Percentiles rank a stretch among this genome's conserved stretches.
Conservation (phyloP, 306 rosid genomes). For the Delonix regia region DNA sequence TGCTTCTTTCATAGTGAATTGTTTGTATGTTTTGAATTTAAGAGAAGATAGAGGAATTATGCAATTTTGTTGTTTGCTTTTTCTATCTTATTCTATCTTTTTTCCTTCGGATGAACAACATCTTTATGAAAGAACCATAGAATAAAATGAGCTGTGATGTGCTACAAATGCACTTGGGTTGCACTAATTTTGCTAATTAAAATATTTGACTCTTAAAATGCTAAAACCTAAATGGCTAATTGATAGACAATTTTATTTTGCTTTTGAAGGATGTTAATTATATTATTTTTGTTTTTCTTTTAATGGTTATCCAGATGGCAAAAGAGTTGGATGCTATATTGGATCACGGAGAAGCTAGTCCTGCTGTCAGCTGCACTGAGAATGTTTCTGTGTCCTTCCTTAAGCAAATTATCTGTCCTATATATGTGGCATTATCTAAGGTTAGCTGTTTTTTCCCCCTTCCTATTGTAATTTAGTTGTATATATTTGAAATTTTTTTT, state of each 20-base stretch:
- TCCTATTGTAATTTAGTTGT: slow-evolving; percentile 20
- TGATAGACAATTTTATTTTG: background rate
- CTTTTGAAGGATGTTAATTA: slow-evolving; percentile 14
- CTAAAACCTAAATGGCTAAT: background rate
- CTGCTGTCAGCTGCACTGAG: slow-evolving; percentile 59
- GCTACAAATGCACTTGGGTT: slow-evolving; percentile 8
- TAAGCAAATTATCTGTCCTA: slow-evolving; percentile 67
- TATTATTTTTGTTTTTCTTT: background rate
- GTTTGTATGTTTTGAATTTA: slow-evolving; percentile 15
- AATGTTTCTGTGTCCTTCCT: slow-evolving; percentile 74
- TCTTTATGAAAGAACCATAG: background rate
- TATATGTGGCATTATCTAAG: slow-evolving; percentile 48
- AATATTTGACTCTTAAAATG: background rate
- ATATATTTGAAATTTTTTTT: slow-evolving; percentile 7
- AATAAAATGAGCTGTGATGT: background rate
- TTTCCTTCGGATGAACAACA: background rate
- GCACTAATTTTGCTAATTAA: background rate
- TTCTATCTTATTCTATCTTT: background rate
- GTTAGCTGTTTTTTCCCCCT: slow-evolving; percentile 55
- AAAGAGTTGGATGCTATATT: slow-evolving; percentile 85
- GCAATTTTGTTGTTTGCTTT: background rate
- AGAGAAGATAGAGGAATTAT: background rate
- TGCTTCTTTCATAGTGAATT: background rate
- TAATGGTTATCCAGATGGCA: slow-evolving; percentile 74
- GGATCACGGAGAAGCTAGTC: slow-evolving; percentile 83